Conservation (phyloP, 192 early-diverging fungal species). For the Gigaspora rosea region DNA sequence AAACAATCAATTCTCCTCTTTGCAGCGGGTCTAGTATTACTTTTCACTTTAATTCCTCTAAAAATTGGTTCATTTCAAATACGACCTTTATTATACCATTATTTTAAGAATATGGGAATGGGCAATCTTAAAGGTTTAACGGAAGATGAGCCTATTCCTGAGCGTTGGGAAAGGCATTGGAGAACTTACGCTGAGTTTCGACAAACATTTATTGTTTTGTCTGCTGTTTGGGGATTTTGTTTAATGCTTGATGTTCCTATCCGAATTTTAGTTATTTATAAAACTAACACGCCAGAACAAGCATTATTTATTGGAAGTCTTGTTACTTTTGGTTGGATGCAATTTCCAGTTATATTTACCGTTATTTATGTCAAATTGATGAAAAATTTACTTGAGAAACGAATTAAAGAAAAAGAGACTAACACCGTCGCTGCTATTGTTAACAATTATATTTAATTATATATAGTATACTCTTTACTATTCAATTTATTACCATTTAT, state of each 20-base stretch:
- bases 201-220: neutral
- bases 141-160: neutral
- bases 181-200: neutral
- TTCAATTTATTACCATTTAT: too few species aligned
- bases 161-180: neutral
- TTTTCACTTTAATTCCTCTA: conserved; percentile 44
- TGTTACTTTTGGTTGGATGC: neutral
- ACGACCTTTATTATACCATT: conserved; percentile 44
- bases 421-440: too few species aligned
- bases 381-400: too few species aligned
- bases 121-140: conserved; percentile 27
- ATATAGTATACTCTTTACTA: too few species aligned
- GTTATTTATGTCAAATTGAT: neutral
- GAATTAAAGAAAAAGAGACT: too few species aligned
- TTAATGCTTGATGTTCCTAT: neutral
- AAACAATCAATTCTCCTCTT: conserved; percentile 47
- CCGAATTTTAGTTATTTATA: neutral
- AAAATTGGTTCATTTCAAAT: conserved; percentile 34
- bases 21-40: conserved; percentile 39
- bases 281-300: neutral
- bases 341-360: neutral
- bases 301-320: neutral
- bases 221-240: neutral
- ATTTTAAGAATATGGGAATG: conserved; percentile 40
- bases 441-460: too few species aligned